Conservation (phyloP, 108 stramenopile species). For the Cyclotella sp. region DNA sequence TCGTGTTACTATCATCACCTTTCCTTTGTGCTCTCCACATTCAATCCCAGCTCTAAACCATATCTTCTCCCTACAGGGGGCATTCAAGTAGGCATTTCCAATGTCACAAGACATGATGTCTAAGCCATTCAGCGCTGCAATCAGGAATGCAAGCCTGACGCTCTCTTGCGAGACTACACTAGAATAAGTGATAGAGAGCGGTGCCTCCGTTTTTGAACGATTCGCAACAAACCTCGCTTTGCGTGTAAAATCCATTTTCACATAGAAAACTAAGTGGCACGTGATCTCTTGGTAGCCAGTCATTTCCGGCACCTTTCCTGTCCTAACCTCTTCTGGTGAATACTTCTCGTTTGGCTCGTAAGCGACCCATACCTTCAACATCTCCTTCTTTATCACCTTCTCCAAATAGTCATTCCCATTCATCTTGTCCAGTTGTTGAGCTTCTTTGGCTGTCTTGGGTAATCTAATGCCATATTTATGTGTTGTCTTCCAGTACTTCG, state of each 20-base stretch:
- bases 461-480: constrained; percentile 56
- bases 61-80: constrained; percentile 36
- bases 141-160: constrained; percentile 48
- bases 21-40: constrained; percentile 27
- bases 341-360: background rate
- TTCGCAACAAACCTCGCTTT: constrained; percentile 50
- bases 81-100: constrained; percentile 57
- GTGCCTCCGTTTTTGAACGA: constrained; percentile 43
- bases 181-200: constrained; percentile 6
- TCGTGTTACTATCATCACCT: constrained; percentile 7
- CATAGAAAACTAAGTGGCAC: constrained; percentile 55
- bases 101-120: constrained; percentile 53
- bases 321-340: background rate
- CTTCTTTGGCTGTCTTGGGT: constrained; percentile 25
- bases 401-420: constrained; percentile 16
- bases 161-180: constrained; percentile 51
- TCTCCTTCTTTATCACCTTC: constrained; percentile 29
- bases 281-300: constrained; percentile 10
- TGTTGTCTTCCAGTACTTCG: constrained; percentile 28
- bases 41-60: constrained; percentile 45
- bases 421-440: constrained; percentile 10
- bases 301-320: background rate
- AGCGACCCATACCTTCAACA: constrained; percentile 19
- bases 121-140: constrained; percentile 56
- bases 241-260: constrained; percentile 57